Evolutionary conservation across 148 eudicot species (phyloP).

Genomic region (Mesembryanthemum crystallinum): DNA sequence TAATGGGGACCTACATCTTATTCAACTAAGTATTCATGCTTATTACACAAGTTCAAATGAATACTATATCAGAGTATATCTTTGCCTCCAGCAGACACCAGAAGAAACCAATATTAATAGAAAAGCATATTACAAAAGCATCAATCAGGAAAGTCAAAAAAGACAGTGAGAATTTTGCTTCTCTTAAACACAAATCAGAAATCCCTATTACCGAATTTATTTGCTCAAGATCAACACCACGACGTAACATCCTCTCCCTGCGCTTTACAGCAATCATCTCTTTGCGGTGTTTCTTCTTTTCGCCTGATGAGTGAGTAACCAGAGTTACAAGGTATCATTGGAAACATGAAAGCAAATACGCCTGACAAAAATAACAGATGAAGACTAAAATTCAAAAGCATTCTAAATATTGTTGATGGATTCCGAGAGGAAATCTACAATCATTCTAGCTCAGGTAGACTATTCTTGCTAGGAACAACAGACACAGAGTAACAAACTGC

Average conservation of each 20-base stretch:
- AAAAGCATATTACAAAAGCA: background rate
- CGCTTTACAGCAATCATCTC: constrained; percentile 78
- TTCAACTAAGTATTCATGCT: constrained; percentile 8
- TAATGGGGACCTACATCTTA: background rate
- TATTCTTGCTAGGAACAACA: background rate
- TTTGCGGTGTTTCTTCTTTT: constrained; percentile 84
- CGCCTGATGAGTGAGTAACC: constrained; percentile 45
- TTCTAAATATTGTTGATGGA: background rate
- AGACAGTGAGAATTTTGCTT: background rate
- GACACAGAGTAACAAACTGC: background rate
- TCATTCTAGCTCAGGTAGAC: background rate
- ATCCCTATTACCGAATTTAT: constrained; percentile 64
- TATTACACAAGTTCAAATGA: background rate
- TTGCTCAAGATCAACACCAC: constrained; percentile 87
- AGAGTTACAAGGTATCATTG: background rate
- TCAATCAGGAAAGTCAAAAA: background rate
- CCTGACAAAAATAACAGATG: background rate
- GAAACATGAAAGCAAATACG: constrained; percentile 24
- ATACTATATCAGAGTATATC: background rate
- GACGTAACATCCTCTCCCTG: constrained; percentile 71
- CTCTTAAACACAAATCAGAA: background rate
- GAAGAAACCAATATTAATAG: background rate
- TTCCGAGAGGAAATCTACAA: background rate
- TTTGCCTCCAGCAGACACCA: background rate
- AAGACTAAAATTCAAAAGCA: background rate